Base-by-base conservation (phyloP, 2,329 filamentous ascomycete genomes). In the Nemania abortiva region DNA sequence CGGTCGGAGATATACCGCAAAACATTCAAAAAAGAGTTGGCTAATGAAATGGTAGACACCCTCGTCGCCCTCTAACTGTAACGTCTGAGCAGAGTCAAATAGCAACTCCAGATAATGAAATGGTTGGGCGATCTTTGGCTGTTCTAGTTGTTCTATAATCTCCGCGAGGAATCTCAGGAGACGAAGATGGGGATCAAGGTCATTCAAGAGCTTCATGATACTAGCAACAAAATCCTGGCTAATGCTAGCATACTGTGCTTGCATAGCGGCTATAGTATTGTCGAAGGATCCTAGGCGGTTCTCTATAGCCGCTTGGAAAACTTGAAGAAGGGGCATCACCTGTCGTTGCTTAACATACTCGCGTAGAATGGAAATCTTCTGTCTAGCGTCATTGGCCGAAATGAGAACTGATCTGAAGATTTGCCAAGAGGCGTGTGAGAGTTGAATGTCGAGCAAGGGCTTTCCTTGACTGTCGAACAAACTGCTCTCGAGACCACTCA, bases 71-170 rank as follows among this genome's bases (percentile, higher is more conserved):
- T 88, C 86, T 53, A 93, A 84, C 76, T 97, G 94, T 0, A 91
- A 87, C 60, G 88, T 82, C 67, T 89, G 91, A 1, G 91, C 88
- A 24, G 90, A 85, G 47, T 93, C 88, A 76, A 91, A 97, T 0
- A 98, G 82, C 0, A 91, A 83, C 78, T 98, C 94, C 4, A 98
- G 84, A 73, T 93, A 91, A n/a, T 87, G 86, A 76, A 95, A 94
- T 0, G 90, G 85, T 29, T 85, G 83, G 15, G 83, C 74, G 34
- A 84, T 82, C 2, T 82, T 81, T 45, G 84, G 81, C 34, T 83
- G 79, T 42, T 87, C 83, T 7, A 92, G 81, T 53, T 85, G 82
- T n/a, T 84, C 80, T 3, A 95, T 84, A 5, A 94, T 85, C 4
- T 83, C 82, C 0, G 90, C 87, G 13, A 97, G 82, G 1, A 85